Percentiles rank a stretch among this genome's conserved stretches.
phyloP scores from a whole-genome alignment of 1,284 basidiomycete genomes.

The Microbotryum intermedium region DNA sequence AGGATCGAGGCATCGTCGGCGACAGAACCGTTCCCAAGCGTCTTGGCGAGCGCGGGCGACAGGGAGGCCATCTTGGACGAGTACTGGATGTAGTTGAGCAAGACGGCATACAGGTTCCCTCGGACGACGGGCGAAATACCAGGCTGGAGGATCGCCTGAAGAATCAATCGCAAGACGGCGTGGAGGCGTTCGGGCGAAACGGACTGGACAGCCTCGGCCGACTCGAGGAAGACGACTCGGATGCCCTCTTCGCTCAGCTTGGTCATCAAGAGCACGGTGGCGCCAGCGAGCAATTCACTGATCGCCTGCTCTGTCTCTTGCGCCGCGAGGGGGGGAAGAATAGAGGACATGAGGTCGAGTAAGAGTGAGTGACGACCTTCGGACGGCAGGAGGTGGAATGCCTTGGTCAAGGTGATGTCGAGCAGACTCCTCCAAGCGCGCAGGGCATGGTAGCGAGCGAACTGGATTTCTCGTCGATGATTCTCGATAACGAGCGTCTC shows the following conservation, averaged over 20 bases:
- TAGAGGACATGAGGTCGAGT: constrained; percentile 73
- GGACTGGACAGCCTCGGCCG: constrained; percentile 16
- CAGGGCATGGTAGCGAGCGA: constrained; percentile 61
- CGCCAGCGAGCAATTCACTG: constrained; percentile 70
- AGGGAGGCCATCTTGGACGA: constrained; percentile 43
- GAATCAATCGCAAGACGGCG: constrained; percentile 61
- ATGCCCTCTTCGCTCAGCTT: constrained; percentile 64
- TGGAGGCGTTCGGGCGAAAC: constrained; percentile 64
- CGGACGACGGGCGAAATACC: constrained; percentile 79
- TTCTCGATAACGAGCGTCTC: constrained; percentile 78
- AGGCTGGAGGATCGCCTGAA: constrained; percentile 68
- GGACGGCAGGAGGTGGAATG: constrained; percentile 68
- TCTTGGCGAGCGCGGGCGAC: constrained; percentile 15
- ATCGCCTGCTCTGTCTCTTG: constrained; percentile 60
- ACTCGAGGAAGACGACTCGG: constrained; percentile 36
- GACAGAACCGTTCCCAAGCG: constrained; percentile 16
- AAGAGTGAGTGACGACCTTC: constrained; percentile 74
- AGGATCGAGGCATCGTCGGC: constrained; percentile 9
- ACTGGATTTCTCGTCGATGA: constrained; percentile 66
- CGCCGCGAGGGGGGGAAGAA: constrained; percentile 43
- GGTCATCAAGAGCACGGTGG: constrained; percentile 69
- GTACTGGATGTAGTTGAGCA: constrained; percentile 75
- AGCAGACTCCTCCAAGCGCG: constrained; percentile 74
- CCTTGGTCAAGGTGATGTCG: constrained; percentile 72
- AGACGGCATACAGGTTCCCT: constrained; percentile 88